phyloP scores from a whole-genome alignment of 495 filamentous ascomycete species.

The Aspergillus steynii region DNA sequence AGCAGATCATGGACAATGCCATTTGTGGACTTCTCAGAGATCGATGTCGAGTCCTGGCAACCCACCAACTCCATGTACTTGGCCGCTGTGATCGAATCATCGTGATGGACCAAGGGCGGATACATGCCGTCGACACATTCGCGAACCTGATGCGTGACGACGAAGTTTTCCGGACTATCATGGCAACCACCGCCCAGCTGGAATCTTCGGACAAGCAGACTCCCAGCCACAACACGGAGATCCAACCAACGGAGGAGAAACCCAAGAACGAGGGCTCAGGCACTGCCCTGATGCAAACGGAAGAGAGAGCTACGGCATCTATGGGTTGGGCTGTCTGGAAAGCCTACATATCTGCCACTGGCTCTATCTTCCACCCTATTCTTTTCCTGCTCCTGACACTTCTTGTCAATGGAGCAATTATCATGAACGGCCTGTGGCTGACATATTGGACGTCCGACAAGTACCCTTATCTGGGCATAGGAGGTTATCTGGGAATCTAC shows the following conservation, averaged over 20 bases:
- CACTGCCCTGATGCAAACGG: constrained; percentile 80
- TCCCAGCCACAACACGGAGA: neutral
- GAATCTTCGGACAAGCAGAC: neutral
- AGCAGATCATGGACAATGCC: constrained; percentile 94
- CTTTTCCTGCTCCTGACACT: constrained; percentile 65
- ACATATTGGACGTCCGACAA: constrained; percentile 86
- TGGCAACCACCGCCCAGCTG: constrained; percentile 68
- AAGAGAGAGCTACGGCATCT: constrained; percentile 80
- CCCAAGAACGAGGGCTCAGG: constrained; percentile 51
- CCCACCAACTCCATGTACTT: constrained; percentile 91
- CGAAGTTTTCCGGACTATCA: constrained; percentile 71
- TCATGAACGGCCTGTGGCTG: constrained; percentile 87
- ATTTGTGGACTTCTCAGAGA: constrained; percentile 86
- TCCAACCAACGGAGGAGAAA: constrained; percentile 54
- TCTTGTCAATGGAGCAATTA: constrained; percentile 76
- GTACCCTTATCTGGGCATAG: constrained; percentile 51
- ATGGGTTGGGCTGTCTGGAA: constrained; percentile 82
- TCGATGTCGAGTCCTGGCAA: constrained; percentile 88
- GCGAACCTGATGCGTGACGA: constrained; percentile 79
- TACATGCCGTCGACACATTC: constrained; percentile 84
- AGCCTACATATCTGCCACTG: constrained; percentile 79
- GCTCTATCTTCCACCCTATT: constrained; percentile 68
- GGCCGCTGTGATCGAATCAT: constrained; percentile 87
- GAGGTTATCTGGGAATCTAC: constrained; percentile 84
- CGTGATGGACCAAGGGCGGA: constrained; percentile 83